Evolutionary conservation across 2,329 filamentous ascomycete species (phyloP), one percentile per base, ranked within the genome.

Genomic region (Dothistroma pini): DNA sequence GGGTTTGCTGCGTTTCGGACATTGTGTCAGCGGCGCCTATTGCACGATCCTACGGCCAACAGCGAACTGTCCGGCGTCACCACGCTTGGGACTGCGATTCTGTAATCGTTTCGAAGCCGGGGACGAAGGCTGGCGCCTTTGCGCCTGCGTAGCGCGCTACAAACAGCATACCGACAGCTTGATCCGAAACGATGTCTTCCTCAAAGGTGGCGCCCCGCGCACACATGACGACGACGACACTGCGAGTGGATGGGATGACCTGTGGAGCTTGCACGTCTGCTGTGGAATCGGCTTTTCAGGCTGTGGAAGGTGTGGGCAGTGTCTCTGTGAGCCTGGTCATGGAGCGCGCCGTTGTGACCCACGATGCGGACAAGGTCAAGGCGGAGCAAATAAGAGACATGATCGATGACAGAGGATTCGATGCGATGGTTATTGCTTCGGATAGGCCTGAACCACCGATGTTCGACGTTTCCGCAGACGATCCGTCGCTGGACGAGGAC

Each of bases 211-310:
- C 65, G 57, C 63, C 56, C 25, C 57, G 57, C 56, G 60, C 69
- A 21, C 73, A 75, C 74, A 91, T 96, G 89, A 92, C 92, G 41
- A 97, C 91, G 21, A 97, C 95, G 50, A 97, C 93, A 21, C 79
- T 99, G 63, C 90, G 89, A 72, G 89, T 97, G 53, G 91, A 89
- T 69, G 95, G 95, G 70, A 97, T 83, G 80, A 84, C 82, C 68
- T 99, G 95, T 78, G 93, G 93, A 74, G 89, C 93, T 69, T 99
- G 95, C 75, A 97, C 93, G 16, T 95, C 93, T 34, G 87, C 95
- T 25, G 89, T 97, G 70, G 93, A 97, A 82, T 85, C 88, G 58
- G 93, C 89, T 68, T 95, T 99, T 78, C 88, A 90, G 70, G 85
- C 84, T 68, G 84, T 96, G 6, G 83, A 89, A 47, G 93, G 95